A percentile compares a stretch with the other conserved stretches of the same genome.
Conservation (phyloP, 2,329 filamentous ascomycete species). For the Dichotomopilus funicola region DNA sequence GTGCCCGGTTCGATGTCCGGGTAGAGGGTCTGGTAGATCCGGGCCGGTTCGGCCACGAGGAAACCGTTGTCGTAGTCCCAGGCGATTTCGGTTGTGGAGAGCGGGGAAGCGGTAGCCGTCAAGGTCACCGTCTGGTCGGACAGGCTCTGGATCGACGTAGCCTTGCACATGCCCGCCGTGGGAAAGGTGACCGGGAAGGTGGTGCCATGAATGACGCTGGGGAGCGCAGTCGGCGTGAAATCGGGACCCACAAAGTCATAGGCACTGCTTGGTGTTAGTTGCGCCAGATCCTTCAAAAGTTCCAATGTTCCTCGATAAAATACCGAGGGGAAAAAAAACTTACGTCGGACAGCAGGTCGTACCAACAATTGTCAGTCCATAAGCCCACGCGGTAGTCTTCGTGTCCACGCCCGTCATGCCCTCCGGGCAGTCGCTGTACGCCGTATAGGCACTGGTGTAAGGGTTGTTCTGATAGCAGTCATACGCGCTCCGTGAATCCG, state of each 20-base stretch:
- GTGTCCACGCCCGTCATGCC: not conserved
- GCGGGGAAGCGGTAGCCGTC: not conserved
- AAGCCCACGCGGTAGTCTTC: not conserved
- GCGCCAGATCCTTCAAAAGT: too few species aligned
- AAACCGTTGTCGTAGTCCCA: constrained; percentile 1
- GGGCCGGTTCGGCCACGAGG: not conserved
- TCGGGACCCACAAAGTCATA: not conserved
- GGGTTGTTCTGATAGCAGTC: not conserved
- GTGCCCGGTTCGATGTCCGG: not conserved
- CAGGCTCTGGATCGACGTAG: not conserved
- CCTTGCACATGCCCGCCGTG: not conserved
- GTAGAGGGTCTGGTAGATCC: not conserved
- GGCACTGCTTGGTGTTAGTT: not conserved
- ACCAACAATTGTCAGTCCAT: not conserved
- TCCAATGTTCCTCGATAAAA: too few species aligned
- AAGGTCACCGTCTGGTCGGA: not conserved
- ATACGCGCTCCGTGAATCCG: not conserved
- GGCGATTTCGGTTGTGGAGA: not conserved
- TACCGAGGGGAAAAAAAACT: not conserved
- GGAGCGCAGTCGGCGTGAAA: not conserved
- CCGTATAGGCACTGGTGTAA: not conserved
- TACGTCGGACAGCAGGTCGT: not conserved
- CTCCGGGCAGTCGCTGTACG: not conserved
- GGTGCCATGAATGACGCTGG: constrained; percentile 17
- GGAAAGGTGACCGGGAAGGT: not conserved